phyloP scores from a whole-genome alignment of 306 rosid species.

The Cucumis sativus region DNA sequence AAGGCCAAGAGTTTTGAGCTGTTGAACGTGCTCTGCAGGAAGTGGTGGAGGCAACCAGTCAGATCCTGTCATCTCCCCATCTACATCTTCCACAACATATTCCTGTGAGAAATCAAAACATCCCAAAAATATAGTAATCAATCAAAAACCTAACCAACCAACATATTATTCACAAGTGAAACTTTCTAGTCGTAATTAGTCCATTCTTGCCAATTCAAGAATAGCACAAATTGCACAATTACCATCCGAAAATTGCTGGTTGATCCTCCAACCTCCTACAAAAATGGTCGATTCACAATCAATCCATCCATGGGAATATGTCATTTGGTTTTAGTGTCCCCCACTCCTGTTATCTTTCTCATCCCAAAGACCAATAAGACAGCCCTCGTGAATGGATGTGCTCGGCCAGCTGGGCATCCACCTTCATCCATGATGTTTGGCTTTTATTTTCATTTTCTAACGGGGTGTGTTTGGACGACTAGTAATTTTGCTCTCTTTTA shows the following conservation, averaged over 20 bases:
- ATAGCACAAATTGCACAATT: background rate
- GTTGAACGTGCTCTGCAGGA: constrained; percentile 85
- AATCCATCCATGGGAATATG: background rate
- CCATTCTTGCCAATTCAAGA: background rate
- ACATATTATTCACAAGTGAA: background rate
- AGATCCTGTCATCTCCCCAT: constrained; percentile 79
- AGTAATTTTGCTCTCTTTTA: background rate
- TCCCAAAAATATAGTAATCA: background rate
- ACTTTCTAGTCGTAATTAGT: background rate
- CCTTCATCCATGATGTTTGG: background rate
- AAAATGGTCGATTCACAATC: background rate
- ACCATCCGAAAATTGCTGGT: no score
- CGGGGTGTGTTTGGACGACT: background rate
- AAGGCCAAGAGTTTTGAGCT: constrained; percentile 82
- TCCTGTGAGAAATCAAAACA: constrained; percentile 27
- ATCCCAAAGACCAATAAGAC: background rate
- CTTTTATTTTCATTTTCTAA: background rate
- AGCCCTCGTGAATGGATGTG: constrained; percentile 2
- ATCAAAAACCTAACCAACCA: background rate
- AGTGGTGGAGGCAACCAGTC: constrained; percentile 88
- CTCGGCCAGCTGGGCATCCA: background rate
- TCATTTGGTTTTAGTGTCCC: background rate
- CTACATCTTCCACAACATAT: constrained; percentile 93
- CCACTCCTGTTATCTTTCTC: background rate
- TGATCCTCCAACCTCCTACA: no score